Conservation (phyloP, 768 basidiomycete species). For the Sarcodon sp. region DNA sequence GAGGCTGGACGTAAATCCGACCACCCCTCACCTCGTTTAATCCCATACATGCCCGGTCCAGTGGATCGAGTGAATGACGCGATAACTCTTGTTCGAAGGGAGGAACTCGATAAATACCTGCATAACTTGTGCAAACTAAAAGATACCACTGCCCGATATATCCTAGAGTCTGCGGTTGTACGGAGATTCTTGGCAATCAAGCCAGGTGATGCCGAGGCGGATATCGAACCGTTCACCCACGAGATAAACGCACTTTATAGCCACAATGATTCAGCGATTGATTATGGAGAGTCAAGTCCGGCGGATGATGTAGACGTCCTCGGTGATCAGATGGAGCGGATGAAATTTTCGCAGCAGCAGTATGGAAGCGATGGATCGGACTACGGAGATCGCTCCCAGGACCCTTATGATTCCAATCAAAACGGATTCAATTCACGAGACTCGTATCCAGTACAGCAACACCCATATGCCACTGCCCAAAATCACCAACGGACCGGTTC, state of each 20-base stretch:
- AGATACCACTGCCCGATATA: slow-evolving; percentile 53
- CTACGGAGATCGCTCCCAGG: slow-evolving; percentile 14
- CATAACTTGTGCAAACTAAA: slow-evolving; percentile 66
- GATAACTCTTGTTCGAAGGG: slow-evolving; percentile 67
- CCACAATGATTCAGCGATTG: slow-evolving; percentile 3
- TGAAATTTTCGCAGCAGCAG: slow-evolving; percentile 32
- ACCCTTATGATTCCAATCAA: slow-evolving; percentile 30
- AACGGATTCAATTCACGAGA: slow-evolving; percentile 30
- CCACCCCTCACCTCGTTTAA: slow-evolving; percentile 39
- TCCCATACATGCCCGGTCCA: slow-evolving; percentile 98
- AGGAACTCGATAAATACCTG: slow-evolving; percentile 85
- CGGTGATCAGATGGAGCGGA: slow-evolving; percentile 33
- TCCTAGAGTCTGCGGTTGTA: slow-evolving; percentile 71
- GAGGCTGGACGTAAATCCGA: slow-evolving; percentile 63
- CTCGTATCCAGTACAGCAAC: slow-evolving; percentile 26
- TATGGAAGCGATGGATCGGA: slow-evolving; percentile 55
- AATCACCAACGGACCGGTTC: slow-evolving; percentile 41
- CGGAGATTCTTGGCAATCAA: slow-evolving; percentile 75
- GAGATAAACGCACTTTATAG: slow-evolving; percentile 44
- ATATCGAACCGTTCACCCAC: slow-evolving; percentile 42
- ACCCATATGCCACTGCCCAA: slow-evolving; percentile 23
- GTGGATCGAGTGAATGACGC: slow-evolving; percentile 71
- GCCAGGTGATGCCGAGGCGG: slow-evolving; percentile 74
- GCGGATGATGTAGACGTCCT: slow-evolving; percentile 23
- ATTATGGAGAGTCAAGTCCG: slow-evolving; percentile 8